Base-by-base conservation (phyloP, 2,329 filamentous ascomycete species). In the Penicillium sp. region DNA sequence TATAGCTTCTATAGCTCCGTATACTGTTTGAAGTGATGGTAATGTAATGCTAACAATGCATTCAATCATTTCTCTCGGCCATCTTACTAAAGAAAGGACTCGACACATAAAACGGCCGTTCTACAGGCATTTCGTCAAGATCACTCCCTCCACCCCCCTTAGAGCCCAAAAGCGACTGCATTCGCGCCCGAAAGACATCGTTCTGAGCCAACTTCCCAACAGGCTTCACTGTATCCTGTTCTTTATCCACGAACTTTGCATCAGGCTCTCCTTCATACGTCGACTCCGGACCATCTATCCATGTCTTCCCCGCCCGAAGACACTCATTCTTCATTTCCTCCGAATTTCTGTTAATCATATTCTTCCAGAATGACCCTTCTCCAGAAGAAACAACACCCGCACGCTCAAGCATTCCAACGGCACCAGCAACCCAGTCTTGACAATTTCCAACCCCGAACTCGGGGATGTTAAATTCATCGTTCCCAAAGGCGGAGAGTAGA, bases 11-110 rank as follows among this genome's bases (percentile, higher is more conserved):
- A 19, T 35, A 13, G 6, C 15, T 25, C 31, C 9, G 15, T 38
- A 19, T 35, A 37, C 6, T 17, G 31, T 37, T 23, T 25, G 21
- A 37, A n/a, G 21, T 10, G 21, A 49, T 6, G 35, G 4, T 19
- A 17, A 37, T 49, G 9, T 4, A 25, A n/a, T 49, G 13, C 19
- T 9, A 23, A 13, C 13, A 37, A 19, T 50, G 2, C 15, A 38
- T 19, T 51, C 50, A 52, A 25, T 25, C 9, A 15, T 13, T 43
- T 15, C 19, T 33, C 19, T 35, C 19, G 31, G n/a, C 23, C 27
- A 25, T 35, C 27, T 52, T 52, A 31, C 50, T 52, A 25, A 52
- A 52, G 27, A 43, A 52, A 43, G 50, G 50, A 25, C 50, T 52
- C 27, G 50, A 52, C 15, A 52, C 40, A 43, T 43, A 52, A 35